phyloP scores from a whole-genome alignment of 1,284 basidiomycete genomes.

The Ceratobasidium sp. region DNA sequence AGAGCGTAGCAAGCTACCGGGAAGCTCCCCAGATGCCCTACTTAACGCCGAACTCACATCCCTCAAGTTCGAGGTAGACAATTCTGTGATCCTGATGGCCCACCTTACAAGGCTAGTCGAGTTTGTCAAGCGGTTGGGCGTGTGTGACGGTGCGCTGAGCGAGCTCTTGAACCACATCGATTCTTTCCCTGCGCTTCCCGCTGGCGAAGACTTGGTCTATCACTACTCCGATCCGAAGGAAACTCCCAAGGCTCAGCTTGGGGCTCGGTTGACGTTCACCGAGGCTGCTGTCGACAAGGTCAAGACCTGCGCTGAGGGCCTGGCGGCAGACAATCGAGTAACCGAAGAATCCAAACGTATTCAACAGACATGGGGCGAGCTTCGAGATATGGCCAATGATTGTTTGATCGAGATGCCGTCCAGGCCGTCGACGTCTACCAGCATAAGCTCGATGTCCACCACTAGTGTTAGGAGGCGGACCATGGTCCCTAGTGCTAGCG shows the following conservation, averaged over 20 bases:
- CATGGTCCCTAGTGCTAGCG: conserved; percentile 25
- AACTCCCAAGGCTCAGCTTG: conserved; percentile 69
- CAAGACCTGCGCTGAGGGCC: conserved; percentile 48
- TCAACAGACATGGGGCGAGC: conserved; percentile 76
- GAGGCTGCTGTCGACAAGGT: conserved; percentile 58
- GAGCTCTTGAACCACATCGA: conserved; percentile 83
- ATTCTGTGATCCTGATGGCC: conserved; percentile 58
- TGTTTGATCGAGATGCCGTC: conserved; percentile 65
- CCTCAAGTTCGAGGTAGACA: conserved; percentile 62
- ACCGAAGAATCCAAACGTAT: conserved; percentile 65
- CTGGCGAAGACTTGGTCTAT: conserved; percentile 56
- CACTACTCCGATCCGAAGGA: conserved; percentile 53
- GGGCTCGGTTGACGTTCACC: conserved; percentile 66
- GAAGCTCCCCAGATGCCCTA: conserved; percentile 49
- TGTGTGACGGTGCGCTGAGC: conserved; percentile 76
- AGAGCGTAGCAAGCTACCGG: conserved; percentile 59
- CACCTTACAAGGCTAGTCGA: conserved; percentile 61
- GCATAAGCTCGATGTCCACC: conserved; percentile 59
- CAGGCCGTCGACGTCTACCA: conserved; percentile 61
- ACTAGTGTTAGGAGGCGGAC: conserved; percentile 12
- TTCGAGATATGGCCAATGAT: conserved; percentile 78
- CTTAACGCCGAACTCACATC: conserved; percentile 65
- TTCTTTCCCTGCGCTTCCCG: conserved; percentile 67
- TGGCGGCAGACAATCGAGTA: conserved; percentile 61
- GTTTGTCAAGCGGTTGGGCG: conserved; percentile 57